A percentile compares a stretch with the other conserved stretches of the same genome.
phyloP scores from a whole-genome alignment of 768 basidiomycete genomes.

The Udeniomyces megalosporus region DNA sequence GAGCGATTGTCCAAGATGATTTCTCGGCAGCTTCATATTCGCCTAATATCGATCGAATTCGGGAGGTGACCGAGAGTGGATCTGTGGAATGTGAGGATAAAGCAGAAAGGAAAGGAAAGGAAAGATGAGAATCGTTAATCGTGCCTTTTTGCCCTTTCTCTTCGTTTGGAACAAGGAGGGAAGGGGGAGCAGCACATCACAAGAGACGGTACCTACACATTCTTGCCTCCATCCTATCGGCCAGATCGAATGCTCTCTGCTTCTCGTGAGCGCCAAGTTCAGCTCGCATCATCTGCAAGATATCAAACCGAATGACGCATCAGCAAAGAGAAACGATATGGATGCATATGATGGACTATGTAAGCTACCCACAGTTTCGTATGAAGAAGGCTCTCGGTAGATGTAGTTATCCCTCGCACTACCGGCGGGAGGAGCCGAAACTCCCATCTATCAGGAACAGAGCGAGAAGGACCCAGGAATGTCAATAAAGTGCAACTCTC shows the following conservation, averaged over 20 bases:
- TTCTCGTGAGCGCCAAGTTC: constrained; percentile 67
- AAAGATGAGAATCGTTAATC: too few relatives aligned
- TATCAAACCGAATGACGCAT: too few relatives aligned
- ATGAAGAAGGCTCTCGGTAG: constrained; percentile 56
- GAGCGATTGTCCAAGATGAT: too few relatives aligned
- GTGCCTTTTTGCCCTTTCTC: too few relatives aligned
- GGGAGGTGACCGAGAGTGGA: constrained; percentile 6
- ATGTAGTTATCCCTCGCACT: not conserved
- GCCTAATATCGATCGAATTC: not conserved
- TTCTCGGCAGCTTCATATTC: not conserved
- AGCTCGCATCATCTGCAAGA: constrained; percentile 74
- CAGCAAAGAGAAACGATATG: not conserved
- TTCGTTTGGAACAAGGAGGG: too few relatives aligned
- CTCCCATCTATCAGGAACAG: not conserved
- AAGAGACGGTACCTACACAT: constrained; percentile 13
- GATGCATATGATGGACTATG: too few relatives aligned
- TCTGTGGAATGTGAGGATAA: not conserved
- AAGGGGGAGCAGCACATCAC: too few relatives aligned
- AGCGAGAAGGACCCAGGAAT: too few relatives aligned
- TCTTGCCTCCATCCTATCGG: constrained; percentile 57
- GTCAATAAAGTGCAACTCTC: not conserved
- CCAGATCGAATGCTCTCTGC: constrained; percentile 48
- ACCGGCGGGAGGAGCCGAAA: constrained; percentile 5
- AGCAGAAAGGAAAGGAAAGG: not conserved
- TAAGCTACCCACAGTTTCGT: constrained; percentile 46